Conservation (phyloP, 1,139 yeast species). For the Kurtzmaniella quercitrusa region DNA sequence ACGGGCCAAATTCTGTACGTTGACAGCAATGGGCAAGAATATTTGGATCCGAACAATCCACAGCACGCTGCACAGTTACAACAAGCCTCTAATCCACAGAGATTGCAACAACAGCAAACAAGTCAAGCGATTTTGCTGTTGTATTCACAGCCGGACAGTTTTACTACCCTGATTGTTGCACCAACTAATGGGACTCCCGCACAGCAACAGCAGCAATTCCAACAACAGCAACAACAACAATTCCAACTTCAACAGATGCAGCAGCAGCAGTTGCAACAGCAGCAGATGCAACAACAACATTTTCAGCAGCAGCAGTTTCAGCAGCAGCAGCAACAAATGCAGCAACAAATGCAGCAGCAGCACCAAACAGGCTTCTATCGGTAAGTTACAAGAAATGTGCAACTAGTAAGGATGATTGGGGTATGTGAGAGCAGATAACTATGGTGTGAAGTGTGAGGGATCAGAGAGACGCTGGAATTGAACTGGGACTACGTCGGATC, state of each 20-base stretch:
- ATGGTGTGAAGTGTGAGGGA: too few species aligned
- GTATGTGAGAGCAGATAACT: too few species aligned
- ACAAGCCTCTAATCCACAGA: conserved; percentile 36
- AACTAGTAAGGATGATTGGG: too few species aligned
- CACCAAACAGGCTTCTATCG: conserved; percentile 1
- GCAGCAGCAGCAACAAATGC: conserved; percentile 20
- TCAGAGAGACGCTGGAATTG: too few species aligned
- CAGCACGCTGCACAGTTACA: conserved; percentile 48
- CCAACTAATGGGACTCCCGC: conserved; percentile 10
- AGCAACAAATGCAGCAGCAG: conserved; percentile 13
- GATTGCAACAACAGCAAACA: conserved; percentile 38
- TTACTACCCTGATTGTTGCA: conserved; percentile 23
- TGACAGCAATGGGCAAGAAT: conserved; percentile 57
- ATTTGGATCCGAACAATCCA: conserved; percentile 51
- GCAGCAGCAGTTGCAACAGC: conserved; percentile 11
- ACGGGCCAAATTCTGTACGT: conserved; percentile 59
- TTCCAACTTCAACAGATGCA: conserved; percentile 14
- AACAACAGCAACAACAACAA: conserved; percentile 14
- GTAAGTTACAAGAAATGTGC: not conserved
- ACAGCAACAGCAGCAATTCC: conserved; percentile 11
- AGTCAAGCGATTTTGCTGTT: conserved; percentile 40
- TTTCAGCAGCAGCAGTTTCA: conserved; percentile 14
- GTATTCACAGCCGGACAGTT: conserved; percentile 33
- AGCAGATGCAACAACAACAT: conserved; percentile 6
- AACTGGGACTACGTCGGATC: too few species aligned